A percentile compares a stretch with the other conserved stretches of the same genome.
Evolutionary conservation across 768 basidiomycete species (phyloP).

Genomic region (Coprinellus aureogranulatus): DNA sequence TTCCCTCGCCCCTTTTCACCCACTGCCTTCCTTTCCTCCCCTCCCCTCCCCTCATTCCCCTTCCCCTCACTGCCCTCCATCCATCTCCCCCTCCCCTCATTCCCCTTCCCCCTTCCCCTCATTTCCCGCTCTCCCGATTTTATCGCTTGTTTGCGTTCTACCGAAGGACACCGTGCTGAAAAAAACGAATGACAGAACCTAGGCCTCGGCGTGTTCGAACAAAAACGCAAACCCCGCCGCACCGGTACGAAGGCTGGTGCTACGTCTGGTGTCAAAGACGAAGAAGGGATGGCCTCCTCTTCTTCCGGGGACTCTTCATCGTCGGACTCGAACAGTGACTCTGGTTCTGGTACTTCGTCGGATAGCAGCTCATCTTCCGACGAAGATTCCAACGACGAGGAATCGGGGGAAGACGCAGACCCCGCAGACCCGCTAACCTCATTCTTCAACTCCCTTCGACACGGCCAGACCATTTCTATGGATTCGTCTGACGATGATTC

Average conservation of each 20-base stretch:
- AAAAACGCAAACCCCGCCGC: constrained; percentile 27
- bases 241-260: background rate
- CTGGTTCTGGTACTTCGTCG: background rate
- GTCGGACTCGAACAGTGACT: too few relatives aligned
- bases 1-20: too few relatives aligned
- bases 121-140: too few relatives aligned
- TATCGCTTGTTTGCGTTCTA: too few relatives aligned
- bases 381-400: background rate
- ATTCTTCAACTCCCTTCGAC: background rate
- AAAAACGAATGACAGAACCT: too few relatives aligned
- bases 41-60: too few relatives aligned
- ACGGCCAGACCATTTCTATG: background rate
- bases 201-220: constrained; percentile 62
- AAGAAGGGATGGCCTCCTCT: constrained; percentile 23
- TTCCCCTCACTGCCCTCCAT: too few relatives aligned
- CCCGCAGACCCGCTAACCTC: background rate
- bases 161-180: too few relatives aligned
- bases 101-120: too few relatives aligned
- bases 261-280: too few relatives aligned
- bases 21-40: too few relatives aligned
- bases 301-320: constrained; percentile 1
- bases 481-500: constrained; percentile 25
- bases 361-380: background rate
- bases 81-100: too few relatives aligned
- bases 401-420: background rate